Evolutionary conservation across 148 eudicot genomes (phyloP).

Genomic region (Heliamphora exappendiculata): DNA sequence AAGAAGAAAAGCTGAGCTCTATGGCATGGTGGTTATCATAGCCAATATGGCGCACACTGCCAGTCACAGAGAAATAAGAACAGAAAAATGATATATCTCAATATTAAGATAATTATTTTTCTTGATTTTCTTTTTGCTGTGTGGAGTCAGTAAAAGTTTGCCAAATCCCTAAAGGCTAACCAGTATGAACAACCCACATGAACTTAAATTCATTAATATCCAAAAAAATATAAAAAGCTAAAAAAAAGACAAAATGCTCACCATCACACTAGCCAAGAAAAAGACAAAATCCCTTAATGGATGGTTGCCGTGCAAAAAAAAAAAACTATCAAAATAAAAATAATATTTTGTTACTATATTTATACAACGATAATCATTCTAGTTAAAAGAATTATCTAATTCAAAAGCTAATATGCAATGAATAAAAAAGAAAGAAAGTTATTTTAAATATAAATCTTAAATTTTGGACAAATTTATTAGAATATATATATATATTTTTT

Average conservation of each 20-base stretch:
- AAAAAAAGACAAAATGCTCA: constrained; percentile 27
- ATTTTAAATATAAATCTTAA: no score
- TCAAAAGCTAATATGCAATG: no score
- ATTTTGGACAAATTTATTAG: no score
- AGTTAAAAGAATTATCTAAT: no score
- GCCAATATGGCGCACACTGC: constrained; percentile 80
- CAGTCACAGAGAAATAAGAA: constrained; percentile 30
- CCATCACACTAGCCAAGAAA: constrained; percentile 89
- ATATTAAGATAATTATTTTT: neutral
- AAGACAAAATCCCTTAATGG: no score
- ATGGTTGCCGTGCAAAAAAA: no score
- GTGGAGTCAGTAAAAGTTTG: neutral
- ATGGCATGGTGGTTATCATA: constrained; percentile 86
- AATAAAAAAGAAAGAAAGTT: no score
- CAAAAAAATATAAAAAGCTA: neutral
- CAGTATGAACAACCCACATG: neutral
- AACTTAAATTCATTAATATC: neutral
- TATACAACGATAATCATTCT: no score
- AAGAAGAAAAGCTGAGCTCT: constrained; percentile 93
- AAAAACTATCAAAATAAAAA: no score
- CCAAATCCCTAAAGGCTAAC: neutral
- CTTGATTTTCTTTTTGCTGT: neutral
- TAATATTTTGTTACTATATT: no score
- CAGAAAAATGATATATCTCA: no score
- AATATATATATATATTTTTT: no score